Evolutionary conservation across 2,329 filamentous ascomycete genomes (phyloP).

Genomic region (Claviceps cyperi): DNA sequence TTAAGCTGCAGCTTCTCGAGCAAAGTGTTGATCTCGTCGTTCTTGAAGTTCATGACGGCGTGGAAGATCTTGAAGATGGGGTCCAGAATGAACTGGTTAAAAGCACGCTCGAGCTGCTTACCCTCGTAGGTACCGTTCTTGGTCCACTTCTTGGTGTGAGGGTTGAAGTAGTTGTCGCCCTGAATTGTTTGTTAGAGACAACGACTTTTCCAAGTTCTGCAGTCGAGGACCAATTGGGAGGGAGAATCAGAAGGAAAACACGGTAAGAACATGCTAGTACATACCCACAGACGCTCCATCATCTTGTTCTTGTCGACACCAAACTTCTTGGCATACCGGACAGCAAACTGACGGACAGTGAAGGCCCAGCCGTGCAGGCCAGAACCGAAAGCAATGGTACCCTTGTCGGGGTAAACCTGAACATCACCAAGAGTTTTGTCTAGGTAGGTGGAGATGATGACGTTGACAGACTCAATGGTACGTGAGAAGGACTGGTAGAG

Average conservation of each 20-base stretch:
- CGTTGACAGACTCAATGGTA: constrained; percentile 99
- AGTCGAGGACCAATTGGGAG: too few relatives aligned
- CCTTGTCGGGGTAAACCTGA: constrained; percentile 95
- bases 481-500: constrained; percentile 99
- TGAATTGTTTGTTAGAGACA: constrained; percentile 12
- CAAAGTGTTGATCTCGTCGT: constrained; percentile 71
- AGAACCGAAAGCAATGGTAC: constrained; percentile 97
- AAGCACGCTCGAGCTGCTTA: constrained; percentile 88
- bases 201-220: not conserved
- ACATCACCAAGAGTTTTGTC: constrained; percentile 95
- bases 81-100: constrained; percentile 99
- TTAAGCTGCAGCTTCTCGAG: constrained; percentile 92
- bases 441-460: constrained; percentile 98
- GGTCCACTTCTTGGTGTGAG: constrained; percentile 99
- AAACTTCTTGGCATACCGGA: constrained; percentile 98
- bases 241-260: not conserved
- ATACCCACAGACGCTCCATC: constrained; percentile 98
- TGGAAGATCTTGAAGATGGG: constrained; percentile 99
- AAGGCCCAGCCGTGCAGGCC: constrained; percentile 99
- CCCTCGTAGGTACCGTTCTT: constrained; percentile 72
- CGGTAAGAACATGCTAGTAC: constrained; percentile 11
- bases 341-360: constrained; percentile 94
- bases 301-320: constrained; percentile 99
- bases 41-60: constrained; percentile 97
- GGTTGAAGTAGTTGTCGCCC: constrained; percentile 99